A percentile compares a stretch with the other conserved stretches of the same genome.
These are phyloP conservation scores for Fusarium staphyleae DNA, from an alignment of 2,329 filamentous ascomycete species.

Conservation along the genomic window DNA sequence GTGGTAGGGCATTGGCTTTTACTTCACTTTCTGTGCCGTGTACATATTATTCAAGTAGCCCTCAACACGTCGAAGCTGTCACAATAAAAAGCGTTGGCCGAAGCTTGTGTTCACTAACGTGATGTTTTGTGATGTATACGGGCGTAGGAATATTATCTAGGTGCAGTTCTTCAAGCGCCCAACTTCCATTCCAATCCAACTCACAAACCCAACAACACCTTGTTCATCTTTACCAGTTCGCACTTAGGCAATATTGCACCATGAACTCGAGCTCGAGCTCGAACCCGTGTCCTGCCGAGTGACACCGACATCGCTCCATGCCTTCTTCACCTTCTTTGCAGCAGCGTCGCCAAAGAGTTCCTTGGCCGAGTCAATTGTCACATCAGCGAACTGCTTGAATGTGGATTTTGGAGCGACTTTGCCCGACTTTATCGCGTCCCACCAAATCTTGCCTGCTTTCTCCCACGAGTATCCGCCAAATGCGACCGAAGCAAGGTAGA, in stretches of 20 bases:
- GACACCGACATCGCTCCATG: conserved; percentile 59
- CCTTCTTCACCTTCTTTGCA: conserved; percentile 53
- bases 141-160: background rate
- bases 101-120: background rate
- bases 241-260: conserved; percentile 29
- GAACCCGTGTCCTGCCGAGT: conserved; percentile 22
- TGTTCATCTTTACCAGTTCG: too few relatives aligned
- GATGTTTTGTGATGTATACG: background rate
- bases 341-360: conserved; percentile 52
- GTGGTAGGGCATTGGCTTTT: background rate
- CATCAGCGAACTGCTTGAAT: conserved; percentile 58
- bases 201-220: too few relatives aligned
- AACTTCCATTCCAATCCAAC: too few relatives aligned
- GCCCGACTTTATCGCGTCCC: conserved; percentile 56
- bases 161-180: background rate
- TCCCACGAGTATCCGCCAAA: conserved; percentile 63
- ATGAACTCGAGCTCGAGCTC: conserved; percentile 4
- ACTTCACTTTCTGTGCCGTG: conserved; percentile 14
- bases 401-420: conserved; percentile 51
- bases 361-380: conserved; percentile 55
- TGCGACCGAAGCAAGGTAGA: conserved; percentile 56
- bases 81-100: conserved; percentile 5
- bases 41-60: conserved; percentile 14
- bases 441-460: conserved; percentile 61
- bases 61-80: background rate